A percentile compares a stretch with the other conserved stretches of the same genome.
These are phyloP conservation scores for Daldinia concentrica DNA, from an alignment of 495 filamentous ascomycete genomes.

Conservation along the genomic window DNA sequence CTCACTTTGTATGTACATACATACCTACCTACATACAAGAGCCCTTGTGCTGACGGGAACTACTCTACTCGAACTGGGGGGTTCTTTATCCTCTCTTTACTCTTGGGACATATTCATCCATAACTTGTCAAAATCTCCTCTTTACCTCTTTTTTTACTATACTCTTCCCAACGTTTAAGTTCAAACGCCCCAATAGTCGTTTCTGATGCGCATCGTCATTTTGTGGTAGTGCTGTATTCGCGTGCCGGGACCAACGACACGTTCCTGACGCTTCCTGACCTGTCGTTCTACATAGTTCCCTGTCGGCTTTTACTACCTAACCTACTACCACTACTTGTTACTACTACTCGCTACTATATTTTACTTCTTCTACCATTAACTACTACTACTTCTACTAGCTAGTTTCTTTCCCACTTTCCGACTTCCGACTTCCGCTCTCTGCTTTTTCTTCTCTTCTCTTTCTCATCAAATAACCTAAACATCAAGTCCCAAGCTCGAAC, in stretches of 20 bases:
- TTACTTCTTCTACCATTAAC: slow-evolving; percentile 1
- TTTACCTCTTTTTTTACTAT: slow-evolving; percentile 16
- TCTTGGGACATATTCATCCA: not conserved
- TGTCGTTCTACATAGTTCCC: slow-evolving; percentile 24
- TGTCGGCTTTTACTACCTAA: slow-evolving; percentile 6
- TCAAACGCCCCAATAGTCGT: slow-evolving; percentile 3
- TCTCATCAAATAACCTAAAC: too few species aligned
- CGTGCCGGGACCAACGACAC: slow-evolving; percentile 31
- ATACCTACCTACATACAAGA: not conserved
- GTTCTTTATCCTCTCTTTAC: slow-evolving; percentile 28
- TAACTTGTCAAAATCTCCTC: slow-evolving; percentile 15
- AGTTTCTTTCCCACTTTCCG: slow-evolving; percentile 2
- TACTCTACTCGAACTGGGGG: slow-evolving; percentile 28
- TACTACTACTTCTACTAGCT: slow-evolving; percentile 19
- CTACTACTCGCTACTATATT: slow-evolving; percentile 8
- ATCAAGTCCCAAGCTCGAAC: slow-evolving; percentile 14
- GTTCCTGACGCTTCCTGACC: slow-evolving; percentile 24
- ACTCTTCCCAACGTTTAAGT: slow-evolving; percentile 7
- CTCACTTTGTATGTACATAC: slow-evolving; percentile 1
- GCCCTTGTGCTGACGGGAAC: slow-evolving; percentile 32
- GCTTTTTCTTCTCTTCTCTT: not conserved
- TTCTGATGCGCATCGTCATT: slow-evolving; percentile 23
- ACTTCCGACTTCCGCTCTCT: not conserved
- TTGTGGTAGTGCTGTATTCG: slow-evolving; percentile 30
- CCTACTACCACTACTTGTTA: not conserved